Evolutionary conservation across 306 rosid species (phyloP), one percentile per base, ranked within the genome.

Genomic region (Sophora flavescens): DNA sequence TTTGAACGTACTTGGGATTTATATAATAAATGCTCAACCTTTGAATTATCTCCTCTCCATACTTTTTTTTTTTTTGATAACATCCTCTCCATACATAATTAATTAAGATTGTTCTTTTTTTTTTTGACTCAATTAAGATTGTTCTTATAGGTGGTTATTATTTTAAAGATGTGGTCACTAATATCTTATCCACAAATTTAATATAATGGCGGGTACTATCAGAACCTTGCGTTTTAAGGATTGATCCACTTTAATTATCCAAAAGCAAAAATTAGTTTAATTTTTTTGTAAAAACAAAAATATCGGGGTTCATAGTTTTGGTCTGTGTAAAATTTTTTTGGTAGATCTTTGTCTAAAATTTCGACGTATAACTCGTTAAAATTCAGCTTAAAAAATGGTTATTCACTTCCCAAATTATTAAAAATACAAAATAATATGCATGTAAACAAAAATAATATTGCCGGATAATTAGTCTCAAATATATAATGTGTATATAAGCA

Each of bases 121-220:
- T n/a, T n/a, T n/a, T n/a, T n/a, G n/a, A n/a, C n/a, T n/a, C n/a
- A n/a, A 30, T 30, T 30, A 30, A 33, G 33, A n/a, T 9, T 33
- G 59, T 47, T 26, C 39, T 67, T 47, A 67, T 14, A 30, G 36
- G 60, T 32, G 8, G 14, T 50, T 42, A 48, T n/a, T n/a, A 68
- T 30, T 68, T 48, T 48, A 4, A 67, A 47, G 38, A 48, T n/a
- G 74, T 48, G 62, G 60, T 30, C 62, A 51, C 17, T 32, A 9
- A 51, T 51, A 51, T 51, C 74, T 50, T 51, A 51, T 69, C 62
- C 33, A 51, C 74, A 33, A 69, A 35, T 50, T 41, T 39, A 39
- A 15, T 69, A 10, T 30, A 41, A 33, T 69, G 62, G 33, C 51
- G 62, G 47, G 16, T 32, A 28, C 30, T 30, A 28, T 47, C 33